These are phyloP conservation scores for Sarcomyxa edulis DNA, from an alignment of 768 basidiomycete genomes.

Conservation along the genomic window DNA sequence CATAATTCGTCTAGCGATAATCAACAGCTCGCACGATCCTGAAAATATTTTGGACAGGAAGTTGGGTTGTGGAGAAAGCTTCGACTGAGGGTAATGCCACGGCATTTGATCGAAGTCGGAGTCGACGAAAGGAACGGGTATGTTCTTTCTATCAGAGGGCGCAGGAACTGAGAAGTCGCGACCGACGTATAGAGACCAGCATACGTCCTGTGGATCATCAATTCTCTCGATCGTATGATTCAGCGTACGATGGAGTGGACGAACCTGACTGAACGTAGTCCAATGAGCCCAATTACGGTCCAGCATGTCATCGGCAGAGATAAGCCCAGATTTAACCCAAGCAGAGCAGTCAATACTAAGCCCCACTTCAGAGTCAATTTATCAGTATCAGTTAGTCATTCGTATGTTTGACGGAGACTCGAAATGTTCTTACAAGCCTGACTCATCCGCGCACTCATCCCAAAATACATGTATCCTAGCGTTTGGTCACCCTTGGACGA, in stretches of 20 bases:
- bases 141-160: conserved; percentile 27
- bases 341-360: conserved; percentile 51
- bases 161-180: conserved; percentile 47
- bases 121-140: conserved; percentile 45
- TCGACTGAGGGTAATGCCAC: conserved; percentile 37
- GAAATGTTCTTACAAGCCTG: conserved; percentile 52
- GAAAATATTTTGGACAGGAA: conserved; percentile 43
- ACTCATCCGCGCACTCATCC: conserved; percentile 52
- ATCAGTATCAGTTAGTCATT: no score
- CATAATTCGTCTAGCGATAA: conserved; percentile 47
- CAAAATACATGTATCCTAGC: conserved; percentile 42
- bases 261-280: conserved; percentile 51
- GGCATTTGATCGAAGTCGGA: conserved; percentile 42
- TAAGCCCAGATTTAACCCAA: conserved; percentile 49
- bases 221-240: not conserved
- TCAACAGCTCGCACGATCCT: conserved; percentile 41
- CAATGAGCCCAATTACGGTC: conserved; percentile 60
- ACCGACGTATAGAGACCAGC: conserved; percentile 65
- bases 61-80: conserved; percentile 34
- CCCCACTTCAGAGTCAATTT: conserved; percentile 36
- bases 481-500: conserved; percentile 43
- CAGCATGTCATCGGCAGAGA: conserved; percentile 45
- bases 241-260: not conserved
- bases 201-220: conserved; percentile 39
- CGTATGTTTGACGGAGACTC: no score